These are phyloP conservation scores for Xerocomellus amylosporus DNA, from an alignment of 768 basidiomycete species.

Conservation along the genomic window DNA sequence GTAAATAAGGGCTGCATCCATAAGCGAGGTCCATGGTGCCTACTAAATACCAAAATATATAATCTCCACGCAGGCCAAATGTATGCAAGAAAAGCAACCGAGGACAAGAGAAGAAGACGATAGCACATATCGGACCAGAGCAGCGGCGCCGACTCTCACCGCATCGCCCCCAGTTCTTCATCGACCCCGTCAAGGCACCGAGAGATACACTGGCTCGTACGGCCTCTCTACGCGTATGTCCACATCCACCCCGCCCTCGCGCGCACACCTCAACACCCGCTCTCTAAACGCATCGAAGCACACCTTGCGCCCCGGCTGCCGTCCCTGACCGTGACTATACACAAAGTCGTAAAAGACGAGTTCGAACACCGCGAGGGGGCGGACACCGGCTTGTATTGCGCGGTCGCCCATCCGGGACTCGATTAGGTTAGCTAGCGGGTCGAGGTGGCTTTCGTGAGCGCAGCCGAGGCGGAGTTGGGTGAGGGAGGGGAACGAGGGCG, in stretches of 20 bases:
- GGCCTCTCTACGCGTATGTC: constrained; percentile 25
- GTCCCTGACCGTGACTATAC: constrained; percentile 6
- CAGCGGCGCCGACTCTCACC: too few relatives aligned
- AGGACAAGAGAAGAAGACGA: not conserved
- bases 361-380: constrained; percentile 15
- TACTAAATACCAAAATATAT: too few relatives aligned
- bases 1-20: too few relatives aligned
- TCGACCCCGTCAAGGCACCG: constrained; percentile 6
- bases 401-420: constrained; percentile 15
- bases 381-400: constrained; percentile 11
- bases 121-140: not conserved
- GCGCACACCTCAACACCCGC: constrained; percentile 22
- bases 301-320: constrained; percentile 11
- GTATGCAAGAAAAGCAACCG: not conserved
- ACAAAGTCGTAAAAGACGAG: constrained; percentile 27
- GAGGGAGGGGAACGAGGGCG: constrained; percentile 14
- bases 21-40: too few relatives aligned
- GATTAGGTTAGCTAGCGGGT: constrained; percentile 15
- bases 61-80: too few relatives aligned
- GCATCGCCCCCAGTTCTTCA: not conserved
- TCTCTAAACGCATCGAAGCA: constrained; percentile 22
- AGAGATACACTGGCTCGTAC: constrained; percentile 25
- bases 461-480: constrained; percentile 22
- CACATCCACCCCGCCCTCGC: constrained; percentile 22
- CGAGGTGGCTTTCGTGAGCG: constrained; percentile 20